Evolutionary conservation across 257 asterid species (phyloP).

Genomic region (Solanum pimpinellifolium): DNA sequence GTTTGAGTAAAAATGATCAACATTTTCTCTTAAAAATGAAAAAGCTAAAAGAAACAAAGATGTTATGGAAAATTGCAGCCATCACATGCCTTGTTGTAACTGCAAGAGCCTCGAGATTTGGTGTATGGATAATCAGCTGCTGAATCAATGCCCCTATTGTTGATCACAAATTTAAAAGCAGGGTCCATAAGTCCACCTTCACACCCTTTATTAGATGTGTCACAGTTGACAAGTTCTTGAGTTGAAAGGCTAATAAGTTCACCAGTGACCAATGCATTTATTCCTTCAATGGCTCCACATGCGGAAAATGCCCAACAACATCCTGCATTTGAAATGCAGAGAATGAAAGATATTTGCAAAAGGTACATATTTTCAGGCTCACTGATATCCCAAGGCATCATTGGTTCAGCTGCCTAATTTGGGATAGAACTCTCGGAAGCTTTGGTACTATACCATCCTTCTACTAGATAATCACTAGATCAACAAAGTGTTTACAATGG

Average conservation of each 20-base stretch:
- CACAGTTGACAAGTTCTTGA: constrained; percentile 16
- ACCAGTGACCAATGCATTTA: constrained; percentile 14
- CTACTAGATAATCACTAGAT: neutral
- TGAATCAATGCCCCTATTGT: constrained; percentile 18
- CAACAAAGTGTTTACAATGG: neutral
- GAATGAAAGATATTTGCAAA: neutral
- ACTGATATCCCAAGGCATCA: neutral
- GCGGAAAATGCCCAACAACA: constrained; percentile 30
- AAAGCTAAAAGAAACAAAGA: neutral
- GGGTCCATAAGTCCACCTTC: constrained; percentile 21
- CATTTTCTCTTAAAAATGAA: neutral
- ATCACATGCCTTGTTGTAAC: constrained; percentile 11
- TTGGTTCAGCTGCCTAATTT: neutral
- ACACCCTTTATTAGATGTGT: constrained; percentile 12
- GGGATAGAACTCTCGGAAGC: neutral
- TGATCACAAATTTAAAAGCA: constrained; percentile 21
- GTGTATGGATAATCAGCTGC: constrained; percentile 16
- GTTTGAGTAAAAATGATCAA: neutral
- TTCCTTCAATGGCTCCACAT: constrained; percentile 19
- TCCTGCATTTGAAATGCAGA: neutral
- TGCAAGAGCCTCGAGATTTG: constrained; percentile 8
- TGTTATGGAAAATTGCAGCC: neutral
- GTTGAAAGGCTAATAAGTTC: constrained; percentile 20
- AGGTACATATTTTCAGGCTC: neutral
- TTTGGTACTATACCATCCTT: neutral